Evolutionary conservation across 2,329 filamentous ascomycete genomes (phyloP), one percentile per base, ranked within the genome.

Genomic region (Trichoderma lentiforme): DNA sequence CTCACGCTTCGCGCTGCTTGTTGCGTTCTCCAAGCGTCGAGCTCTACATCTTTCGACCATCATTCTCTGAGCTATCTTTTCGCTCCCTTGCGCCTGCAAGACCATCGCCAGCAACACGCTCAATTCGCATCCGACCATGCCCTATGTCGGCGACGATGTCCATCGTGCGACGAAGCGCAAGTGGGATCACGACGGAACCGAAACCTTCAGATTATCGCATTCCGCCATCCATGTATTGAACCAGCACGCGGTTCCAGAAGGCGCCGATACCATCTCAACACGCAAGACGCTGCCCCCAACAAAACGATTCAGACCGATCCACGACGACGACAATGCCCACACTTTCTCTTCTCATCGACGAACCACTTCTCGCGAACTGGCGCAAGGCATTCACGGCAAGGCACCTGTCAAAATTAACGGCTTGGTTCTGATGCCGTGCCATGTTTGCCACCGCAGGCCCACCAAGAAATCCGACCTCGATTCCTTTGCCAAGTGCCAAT

Each of bases 381-480:
- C 72, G 68, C 57, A 70, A 63, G 32, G 21, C 67, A 18, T 62
- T 71, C 39, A 32, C 18, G 24, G 24, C 57, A 72, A 32, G 15
- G n/a, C 6, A 12, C 63, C 56, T 6, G 36, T 43, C 3, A 72
- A 39, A 21, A 61, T 63, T 3, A 61, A 7, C 32, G 66, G 65
- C 26, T 18, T 26, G 32, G 72, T 78, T 3, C 81, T 89, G 30
- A 82, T 81, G 51, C 86, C 90, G 0, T 93, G 91, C 79, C 89
- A 92, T 81, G 88, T 92, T 74, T 93, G 91, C 83, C 87, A 87
- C 76, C 87, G 89, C 56, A 86, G 87, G 69, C 91, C 91, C 1
- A 90, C 85, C 67, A 89, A 89, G 75, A 91, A 88, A 78, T 85
- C 85, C 6, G 90, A 93, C 71, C 84, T 93, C 39, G 90, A 92